Evolutionary conservation across 495 filamentous ascomycete species (phyloP).

Genomic region (Xylaria curta): DNA sequence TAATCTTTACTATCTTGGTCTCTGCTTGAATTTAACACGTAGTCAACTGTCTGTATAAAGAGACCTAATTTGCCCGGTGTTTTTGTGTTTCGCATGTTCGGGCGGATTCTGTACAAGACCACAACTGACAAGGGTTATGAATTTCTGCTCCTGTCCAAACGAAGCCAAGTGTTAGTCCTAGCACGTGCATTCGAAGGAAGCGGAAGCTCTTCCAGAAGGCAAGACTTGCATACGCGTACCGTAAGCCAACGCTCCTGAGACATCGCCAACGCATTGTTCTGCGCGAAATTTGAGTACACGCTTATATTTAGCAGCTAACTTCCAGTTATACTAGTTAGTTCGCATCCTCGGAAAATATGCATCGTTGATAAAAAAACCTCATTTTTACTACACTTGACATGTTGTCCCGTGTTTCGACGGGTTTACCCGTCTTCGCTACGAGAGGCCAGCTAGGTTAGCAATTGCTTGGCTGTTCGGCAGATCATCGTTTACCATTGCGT

Average conservation of each 20-base stretch:
- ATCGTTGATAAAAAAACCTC: neutral
- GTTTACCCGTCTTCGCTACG: neutral
- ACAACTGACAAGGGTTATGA: neutral
- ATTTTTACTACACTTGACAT: neutral
- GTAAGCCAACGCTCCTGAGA: neutral
- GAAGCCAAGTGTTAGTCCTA: neutral
- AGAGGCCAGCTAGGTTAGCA: neutral
- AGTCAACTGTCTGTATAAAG: neutral
- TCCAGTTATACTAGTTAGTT: neutral
- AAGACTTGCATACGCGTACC: neutral
- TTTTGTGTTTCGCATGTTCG: neutral
- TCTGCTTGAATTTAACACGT: neutral
- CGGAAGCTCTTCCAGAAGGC: constrained; percentile 12
- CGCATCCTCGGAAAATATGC: too few species aligned
- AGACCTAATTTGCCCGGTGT: neutral
- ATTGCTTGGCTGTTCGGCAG: neutral
- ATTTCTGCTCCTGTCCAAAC: neutral
- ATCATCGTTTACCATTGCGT: neutral
- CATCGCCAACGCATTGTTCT: neutral
- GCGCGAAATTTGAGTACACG: neutral
- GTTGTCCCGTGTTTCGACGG: neutral
- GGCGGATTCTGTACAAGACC: constrained; percentile 1
- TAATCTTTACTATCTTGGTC: neutral
- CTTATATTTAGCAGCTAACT: constrained; percentile 13
- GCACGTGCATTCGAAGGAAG: constrained; percentile 7